Evolutionary conservation across 306 rosid genomes (phyloP).

Genomic region (Trifolium repens): DNA sequence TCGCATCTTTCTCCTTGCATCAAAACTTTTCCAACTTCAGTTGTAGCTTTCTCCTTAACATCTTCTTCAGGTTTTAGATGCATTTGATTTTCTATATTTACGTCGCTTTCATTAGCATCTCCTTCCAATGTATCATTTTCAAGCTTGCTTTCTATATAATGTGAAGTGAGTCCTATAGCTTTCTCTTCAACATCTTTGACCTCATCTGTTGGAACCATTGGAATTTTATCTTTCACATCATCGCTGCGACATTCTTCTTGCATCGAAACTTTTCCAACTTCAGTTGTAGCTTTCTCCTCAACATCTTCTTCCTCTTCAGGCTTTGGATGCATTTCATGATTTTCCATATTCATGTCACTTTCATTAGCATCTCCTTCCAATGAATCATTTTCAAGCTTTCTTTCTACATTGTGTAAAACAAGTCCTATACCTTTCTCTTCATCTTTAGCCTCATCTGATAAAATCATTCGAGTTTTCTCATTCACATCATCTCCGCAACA

Average conservation of each 20-base stretch:
- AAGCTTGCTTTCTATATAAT: slow-evolving; percentile 35
- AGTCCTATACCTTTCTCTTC: slow-evolving; percentile 38
- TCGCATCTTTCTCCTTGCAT: slow-evolving; percentile 32
- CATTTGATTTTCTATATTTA: slow-evolving; percentile 29
- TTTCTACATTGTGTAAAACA: slow-evolving; percentile 37
- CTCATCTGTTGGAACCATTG: slow-evolving; percentile 38
- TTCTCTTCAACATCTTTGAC: slow-evolving; percentile 41
- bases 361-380: slow-evolving; percentile 38
- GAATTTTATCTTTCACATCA: slow-evolving; percentile 42
- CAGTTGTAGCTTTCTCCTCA: slow-evolving; percentile 33
- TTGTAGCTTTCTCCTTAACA: slow-evolving; percentile 16
- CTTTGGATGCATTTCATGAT: slow-evolving; percentile 25
- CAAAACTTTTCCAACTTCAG: slow-evolving; percentile 42
- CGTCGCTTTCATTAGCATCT: slow-evolving; percentile 15
- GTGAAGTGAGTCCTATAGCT: slow-evolving; percentile 13
- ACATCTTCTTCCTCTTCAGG: slow-evolving; percentile 37
- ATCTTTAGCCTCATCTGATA: slow-evolving; percentile 36
- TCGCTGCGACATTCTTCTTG: slow-evolving; percentile 39
- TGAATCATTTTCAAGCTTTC: slow-evolving; percentile 27
- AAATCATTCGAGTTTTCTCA: slow-evolving; percentile 39
- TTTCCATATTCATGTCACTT: slow-evolving; percentile 26
- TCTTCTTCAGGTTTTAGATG: slow-evolving; percentile 36
- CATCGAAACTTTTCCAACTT: slow-evolving; percentile 40
- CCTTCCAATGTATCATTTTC: slow-evolving; percentile 29
- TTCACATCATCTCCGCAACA: slow-evolving; percentile 34